Base-by-base conservation (phyloP, 768 basidiomycete species). In the Boletus edulis region DNA sequence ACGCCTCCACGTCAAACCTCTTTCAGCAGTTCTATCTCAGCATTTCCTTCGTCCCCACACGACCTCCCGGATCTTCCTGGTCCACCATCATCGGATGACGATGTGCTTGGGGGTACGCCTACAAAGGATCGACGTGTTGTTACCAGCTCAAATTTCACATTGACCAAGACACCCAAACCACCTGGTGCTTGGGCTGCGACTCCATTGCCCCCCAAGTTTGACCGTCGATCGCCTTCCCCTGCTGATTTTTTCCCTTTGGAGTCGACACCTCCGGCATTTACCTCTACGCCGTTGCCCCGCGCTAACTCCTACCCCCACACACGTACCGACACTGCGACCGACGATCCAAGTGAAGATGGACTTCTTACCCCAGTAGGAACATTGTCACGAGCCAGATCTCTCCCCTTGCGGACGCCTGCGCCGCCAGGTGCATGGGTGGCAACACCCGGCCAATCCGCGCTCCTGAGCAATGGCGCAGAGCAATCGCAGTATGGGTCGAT, bases 341-440 rank as follows among this genome's bases (percentile, higher is more conserved):
- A 67, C 49, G 8, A 58, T 62, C 31, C 44, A 18, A 43, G 59
- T 10, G 66, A 67, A 39, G 53, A 69, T 49, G 68, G 63, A 46
- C 61, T 58, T 27, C 61, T 72, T 52, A 84, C 84, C 0, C 84
- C 84, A 2, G 69, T 64, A 29, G 56, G 54, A 17, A 78, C 83
- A n/a, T 63, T 83, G 37, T 80, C 82, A 11, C 77, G 79, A 59
- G 76, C 76, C 29, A 72, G 67, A 11, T 70, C 78, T 7, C 67
- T 81, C 12, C 75, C 81, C 22, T 55, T 72, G 17, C 80, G 80
- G 53, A 89, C 86, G 1, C 87, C 87, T 40, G 82, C 77, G n/a
- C 81, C 79, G 3, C 87, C 88, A 18, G 88, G 88, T 38, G 86
- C 78, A 39, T 89, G 86, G 85, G 57, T 78, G 44, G 68, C 72